Evolutionary conservation across 176 grass and related monocot species (phyloP).

Genomic region (Puccinellia tenuiflora): DNA sequence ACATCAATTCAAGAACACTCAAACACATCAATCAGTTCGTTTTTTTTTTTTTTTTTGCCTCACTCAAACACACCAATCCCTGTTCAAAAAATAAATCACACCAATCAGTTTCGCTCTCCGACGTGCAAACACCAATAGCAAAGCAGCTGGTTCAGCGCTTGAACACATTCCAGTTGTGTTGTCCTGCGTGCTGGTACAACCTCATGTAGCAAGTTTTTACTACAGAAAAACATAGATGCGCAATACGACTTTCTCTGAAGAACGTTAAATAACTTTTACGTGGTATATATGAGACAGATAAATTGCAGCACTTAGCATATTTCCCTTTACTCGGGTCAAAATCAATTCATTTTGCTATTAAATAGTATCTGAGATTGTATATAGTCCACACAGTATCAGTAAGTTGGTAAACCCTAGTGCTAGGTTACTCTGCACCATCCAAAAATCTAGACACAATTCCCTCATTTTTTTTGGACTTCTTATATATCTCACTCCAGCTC

Average conservation of each 20-base stretch:
- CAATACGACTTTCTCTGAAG: neutral
- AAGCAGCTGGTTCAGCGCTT: neutral
- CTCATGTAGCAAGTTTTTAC: neutral
- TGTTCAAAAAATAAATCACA: no score
- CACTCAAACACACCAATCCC: no score
- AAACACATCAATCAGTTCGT: no score
- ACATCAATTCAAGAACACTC: neutral
- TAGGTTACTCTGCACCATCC: neutral
- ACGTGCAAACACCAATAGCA: neutral
- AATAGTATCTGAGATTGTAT: neutral
- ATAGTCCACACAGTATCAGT: neutral
- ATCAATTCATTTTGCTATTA: no score
- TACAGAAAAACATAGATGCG: neutral
- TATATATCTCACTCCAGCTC: neutral
- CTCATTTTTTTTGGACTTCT: neutral
- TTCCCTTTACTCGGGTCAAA: neutral
- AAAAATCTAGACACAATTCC: neutral
- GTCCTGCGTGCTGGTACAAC: neutral
- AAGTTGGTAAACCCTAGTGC: neutral
- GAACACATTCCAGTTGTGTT: neutral
- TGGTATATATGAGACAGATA: neutral
- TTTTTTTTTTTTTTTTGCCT: no score
- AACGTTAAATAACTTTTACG: neutral
- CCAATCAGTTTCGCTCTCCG: no score
- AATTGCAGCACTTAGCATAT: neutral